phyloP scores from a whole-genome alignment of 305 asterid genomes.

The Rubia tinctorum region DNA sequence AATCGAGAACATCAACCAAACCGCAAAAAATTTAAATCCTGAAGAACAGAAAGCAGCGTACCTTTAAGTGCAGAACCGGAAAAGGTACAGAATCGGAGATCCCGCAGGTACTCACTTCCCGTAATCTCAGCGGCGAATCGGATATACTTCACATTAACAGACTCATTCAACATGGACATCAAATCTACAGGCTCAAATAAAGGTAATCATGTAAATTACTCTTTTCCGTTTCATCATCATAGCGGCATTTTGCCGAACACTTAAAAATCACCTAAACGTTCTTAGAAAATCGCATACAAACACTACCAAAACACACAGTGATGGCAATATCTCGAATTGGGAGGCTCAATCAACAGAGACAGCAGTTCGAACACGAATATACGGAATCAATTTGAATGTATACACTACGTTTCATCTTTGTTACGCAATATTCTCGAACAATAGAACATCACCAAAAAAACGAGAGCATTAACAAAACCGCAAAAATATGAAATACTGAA shows the following conservation, averaged over 20 bases:
- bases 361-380: no score
- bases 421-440: no score
- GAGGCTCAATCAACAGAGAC: neutral
- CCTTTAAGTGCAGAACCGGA: neutral
- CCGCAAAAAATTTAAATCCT: neutral
- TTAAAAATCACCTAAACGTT: no score
- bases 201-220: neutral
- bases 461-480: neutral
- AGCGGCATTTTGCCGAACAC: constrained; percentile 14
- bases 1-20: neutral
- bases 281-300: neutral
- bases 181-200: no score
- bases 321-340: neutral
- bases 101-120: no score
- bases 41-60: neutral
- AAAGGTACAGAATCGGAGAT: neutral
- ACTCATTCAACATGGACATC: no score
- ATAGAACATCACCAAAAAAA: neutral
- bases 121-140: neutral
- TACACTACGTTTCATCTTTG: no score
- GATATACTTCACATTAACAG: neutral
- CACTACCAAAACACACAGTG: neutral
- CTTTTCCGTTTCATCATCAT: neutral
- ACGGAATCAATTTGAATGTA: no score
- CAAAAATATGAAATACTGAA: neutral